A percentile compares a stretch with the other conserved stretches of the same genome.
These are phyloP conservation scores for Aspergillus cavernicola DNA, from an alignment of 495 filamentous ascomycete species.

Conservation along the genomic window DNA sequence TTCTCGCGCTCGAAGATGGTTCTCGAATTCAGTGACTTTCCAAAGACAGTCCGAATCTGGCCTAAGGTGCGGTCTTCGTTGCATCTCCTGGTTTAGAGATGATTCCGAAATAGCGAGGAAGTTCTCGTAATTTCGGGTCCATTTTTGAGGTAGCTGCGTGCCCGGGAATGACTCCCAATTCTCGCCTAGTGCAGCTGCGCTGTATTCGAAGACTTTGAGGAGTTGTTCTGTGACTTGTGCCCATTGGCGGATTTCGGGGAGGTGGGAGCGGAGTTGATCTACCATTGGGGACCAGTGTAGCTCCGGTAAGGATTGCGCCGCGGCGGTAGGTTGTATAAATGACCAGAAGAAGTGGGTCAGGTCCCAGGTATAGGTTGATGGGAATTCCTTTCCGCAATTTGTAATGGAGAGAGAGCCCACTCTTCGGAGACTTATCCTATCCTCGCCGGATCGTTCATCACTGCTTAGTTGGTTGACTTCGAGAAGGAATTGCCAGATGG, in stretches of 20 bases:
- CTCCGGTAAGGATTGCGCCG: background rate
- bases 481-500: background rate
- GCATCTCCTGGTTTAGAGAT: too few relatives aligned
- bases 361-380: background rate
- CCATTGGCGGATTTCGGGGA: background rate
- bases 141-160: background rate
- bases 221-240: background rate
- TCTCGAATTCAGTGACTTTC: too few relatives aligned
- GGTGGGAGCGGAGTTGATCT: background rate
- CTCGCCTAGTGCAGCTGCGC: background rate
- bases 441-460: background rate
- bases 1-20: background rate
- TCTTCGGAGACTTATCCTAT: background rate
- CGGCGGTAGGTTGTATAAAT: background rate
- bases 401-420: background rate
- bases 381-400: background rate
- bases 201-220: background rate
- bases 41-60: too few relatives aligned
- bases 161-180: background rate
- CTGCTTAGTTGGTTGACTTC: background rate
- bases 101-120: too few relatives aligned
- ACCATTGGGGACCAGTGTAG: too few relatives aligned
- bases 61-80: too few relatives aligned
- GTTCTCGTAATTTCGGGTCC: background rate
- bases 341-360: background rate